Base-by-base conservation (phyloP, 805 yeast species). In the Scheffersomyces lignosus region DNA sequence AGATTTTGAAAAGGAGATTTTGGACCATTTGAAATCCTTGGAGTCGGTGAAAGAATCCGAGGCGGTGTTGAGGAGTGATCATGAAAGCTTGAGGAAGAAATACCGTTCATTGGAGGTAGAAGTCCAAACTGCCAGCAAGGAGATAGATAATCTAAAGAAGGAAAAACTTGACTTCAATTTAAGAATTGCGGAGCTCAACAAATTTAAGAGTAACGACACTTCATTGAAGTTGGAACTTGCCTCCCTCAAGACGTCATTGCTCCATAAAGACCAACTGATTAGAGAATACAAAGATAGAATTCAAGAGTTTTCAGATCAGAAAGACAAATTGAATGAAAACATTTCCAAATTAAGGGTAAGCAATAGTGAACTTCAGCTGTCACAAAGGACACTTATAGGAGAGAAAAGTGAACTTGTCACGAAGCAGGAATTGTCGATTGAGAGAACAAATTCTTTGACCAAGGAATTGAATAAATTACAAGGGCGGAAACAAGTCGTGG, bases 161-260 rank as follows among this genome's bases (percentile, higher is more conserved):
- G 77, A 73, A n/a, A 51, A 71, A n/a, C 57, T 53, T 14, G 70
- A 64, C 14, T 54, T 70, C 36, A 64, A 57, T n/a, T 51, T 45
- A 18, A 52, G 63, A 31, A 57, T 60, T 13, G 45, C 42, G 15
- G 69, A 64, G 34, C 45, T 65, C 12, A 37, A 48, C 16, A 53
- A 58, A 31, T 52, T 47, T 35, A 63, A 60, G 43, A 56, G 60
- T 33, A 58, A 58, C 18, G 80, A 72, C 22, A 62, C 73, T 5
- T 63, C 77, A 4, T 51, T 70, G 34, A 77, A 76, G 45, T 51
- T 74, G 17, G 81, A 77, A 41, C 52, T 77, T 18, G 71, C 75
- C 0, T 66, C 77, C 3, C 51, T 71, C 17, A 69, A 69, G 36
- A 52, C 76, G 0, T 64, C 77, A 3, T 45, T 77, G 4, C 51